phyloP scores from a whole-genome alignment of 108 stramenopile genomes.

The Mediolabrus comicus region DNA sequence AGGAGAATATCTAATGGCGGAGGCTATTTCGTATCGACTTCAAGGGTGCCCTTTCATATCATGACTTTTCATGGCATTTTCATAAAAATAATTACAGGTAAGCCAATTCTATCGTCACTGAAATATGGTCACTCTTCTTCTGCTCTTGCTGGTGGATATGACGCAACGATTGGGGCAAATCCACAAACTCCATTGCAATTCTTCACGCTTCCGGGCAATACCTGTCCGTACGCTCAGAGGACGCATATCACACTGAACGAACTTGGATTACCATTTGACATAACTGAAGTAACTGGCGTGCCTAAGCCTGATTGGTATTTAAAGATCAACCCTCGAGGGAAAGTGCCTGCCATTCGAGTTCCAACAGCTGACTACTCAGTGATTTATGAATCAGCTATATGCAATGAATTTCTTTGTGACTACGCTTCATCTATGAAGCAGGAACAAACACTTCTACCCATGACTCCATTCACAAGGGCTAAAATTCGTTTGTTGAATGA shows the following conservation, averaged over 20 bases:
- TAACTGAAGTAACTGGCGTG: slow-evolving; percentile 24
- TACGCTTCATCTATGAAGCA: slow-evolving; percentile 27
- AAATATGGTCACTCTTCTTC: no score
- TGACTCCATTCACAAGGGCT: slow-evolving; percentile 31
- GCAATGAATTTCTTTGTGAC: slow-evolving; percentile 54
- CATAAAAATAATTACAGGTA: no score
- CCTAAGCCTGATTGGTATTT: slow-evolving; percentile 47
- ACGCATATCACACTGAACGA: slow-evolving; percentile 45
- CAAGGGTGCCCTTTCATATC: no score
- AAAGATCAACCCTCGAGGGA: slow-evolving; percentile 51
- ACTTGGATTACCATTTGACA: slow-evolving; percentile 47
- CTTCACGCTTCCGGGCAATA: slow-evolving; percentile 36
- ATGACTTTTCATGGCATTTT: no score
- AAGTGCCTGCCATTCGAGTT: slow-evolving; percentile 47
- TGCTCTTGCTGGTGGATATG: slow-evolving; percentile 22
- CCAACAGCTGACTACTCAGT: slow-evolving; percentile 29
- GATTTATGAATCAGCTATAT: slow-evolving; percentile 51
- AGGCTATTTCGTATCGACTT: no score
- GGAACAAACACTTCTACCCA: slow-evolving; percentile 23
- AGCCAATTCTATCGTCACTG: no score
- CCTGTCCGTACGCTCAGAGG: slow-evolving; percentile 51
- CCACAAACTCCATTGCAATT: slow-evolving; percentile 41
- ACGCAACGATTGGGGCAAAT: slow-evolving; percentile 24
- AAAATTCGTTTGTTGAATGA: slow-evolving; percentile 47
- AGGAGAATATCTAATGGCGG: no score